Percentiles rank a stretch among this genome's conserved stretches.
Conservation (phyloP, 2,329 filamentous ascomycete genomes). For the Colletotrichum acutatum region DNA sequence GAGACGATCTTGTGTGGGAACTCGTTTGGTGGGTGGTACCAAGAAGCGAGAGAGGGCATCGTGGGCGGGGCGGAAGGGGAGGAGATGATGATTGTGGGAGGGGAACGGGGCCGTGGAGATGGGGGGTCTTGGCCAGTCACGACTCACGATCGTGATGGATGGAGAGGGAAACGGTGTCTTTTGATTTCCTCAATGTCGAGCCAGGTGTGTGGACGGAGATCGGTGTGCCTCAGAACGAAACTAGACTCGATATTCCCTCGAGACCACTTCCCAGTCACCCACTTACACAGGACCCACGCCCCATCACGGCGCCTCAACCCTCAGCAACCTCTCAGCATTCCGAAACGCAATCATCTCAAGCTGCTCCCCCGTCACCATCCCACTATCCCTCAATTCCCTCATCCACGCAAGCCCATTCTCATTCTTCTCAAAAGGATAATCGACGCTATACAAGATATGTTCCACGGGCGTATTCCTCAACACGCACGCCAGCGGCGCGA, state of each 20-base stretch:
- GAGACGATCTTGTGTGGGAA: neutral
- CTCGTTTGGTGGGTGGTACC: accelerated
- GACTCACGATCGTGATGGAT: neutral
- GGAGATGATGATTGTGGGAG: neutral
- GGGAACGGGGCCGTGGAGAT: neutral
- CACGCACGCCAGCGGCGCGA: constrained; percentile 58
- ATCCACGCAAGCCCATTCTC: constrained; percentile 60
- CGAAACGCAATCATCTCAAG: constrained; percentile 59
- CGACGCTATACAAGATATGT: constrained; percentile 65
- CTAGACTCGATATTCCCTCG: neutral
- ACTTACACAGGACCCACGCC: neutral
- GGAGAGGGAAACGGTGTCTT: neutral
- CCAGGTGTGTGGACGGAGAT: neutral
- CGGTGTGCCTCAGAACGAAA: neutral
- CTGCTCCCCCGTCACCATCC: constrained; percentile 59
- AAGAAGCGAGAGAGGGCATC: constrained; percentile 5
- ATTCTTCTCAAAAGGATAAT: constrained; percentile 66
- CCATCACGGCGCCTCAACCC: constrained; percentile 39
- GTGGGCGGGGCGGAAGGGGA: neutral
- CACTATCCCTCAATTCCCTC: constrained; percentile 58
- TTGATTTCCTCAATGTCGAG: neutral
- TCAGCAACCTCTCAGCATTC: constrained; percentile 62
- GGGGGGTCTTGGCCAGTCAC: neutral
- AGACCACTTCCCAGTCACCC: neutral
- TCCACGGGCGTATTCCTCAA: constrained; percentile 58